phyloP scores from a whole-genome alignment of 83 land plant species.

The Picea mariana region DNA sequence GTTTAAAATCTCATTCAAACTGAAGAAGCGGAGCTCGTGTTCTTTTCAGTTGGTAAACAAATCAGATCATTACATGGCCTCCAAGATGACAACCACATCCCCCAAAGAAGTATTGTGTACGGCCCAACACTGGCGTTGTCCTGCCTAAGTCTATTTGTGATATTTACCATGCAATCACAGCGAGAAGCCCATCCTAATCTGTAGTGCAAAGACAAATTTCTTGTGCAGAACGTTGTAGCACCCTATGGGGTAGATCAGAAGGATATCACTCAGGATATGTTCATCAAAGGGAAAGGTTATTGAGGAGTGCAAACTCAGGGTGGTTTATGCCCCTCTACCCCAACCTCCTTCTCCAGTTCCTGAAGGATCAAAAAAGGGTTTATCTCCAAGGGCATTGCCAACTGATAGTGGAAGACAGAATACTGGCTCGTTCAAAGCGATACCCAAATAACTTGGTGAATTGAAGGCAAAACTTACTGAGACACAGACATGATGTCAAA shows the following conservation, averaged over 20 bases:
- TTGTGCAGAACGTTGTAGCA: conserved; percentile 44
- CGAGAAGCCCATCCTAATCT: conserved; percentile 61
- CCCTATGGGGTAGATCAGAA: conserved; percentile 31
- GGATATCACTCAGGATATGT: conserved; percentile 62
- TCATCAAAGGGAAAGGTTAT: conserved; percentile 59
- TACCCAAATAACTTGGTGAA: too few relatives aligned
- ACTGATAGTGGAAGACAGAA: too few relatives aligned
- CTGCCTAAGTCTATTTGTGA: conserved; percentile 48
- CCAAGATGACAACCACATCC: conserved; percentile 61
- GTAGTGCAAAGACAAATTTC: conserved; percentile 43
- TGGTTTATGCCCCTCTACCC: conserved; percentile 8
- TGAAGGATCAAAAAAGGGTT: too few relatives aligned
- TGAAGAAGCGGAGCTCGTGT: conserved; percentile 65
- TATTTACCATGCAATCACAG: conserved; percentile 83
- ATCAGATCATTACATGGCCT: conserved; percentile 55
- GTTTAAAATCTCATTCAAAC: conserved; percentile 27
- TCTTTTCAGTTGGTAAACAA: conserved; percentile 47
- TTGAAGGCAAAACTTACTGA: too few relatives aligned
- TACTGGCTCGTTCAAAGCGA: too few relatives aligned
- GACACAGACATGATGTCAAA: too few relatives aligned
- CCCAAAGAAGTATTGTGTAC: conserved; percentile 45
- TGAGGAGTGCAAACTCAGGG: conserved; percentile 66
- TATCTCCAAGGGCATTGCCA: too few relatives aligned
- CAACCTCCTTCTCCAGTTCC: too few relatives aligned
- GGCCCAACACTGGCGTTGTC: too few relatives aligned